These are phyloP conservation scores for Cyclotella choctawhatcheeana DNA, from an alignment of 108 stramenopile species.

Conservation along the genomic window DNA sequence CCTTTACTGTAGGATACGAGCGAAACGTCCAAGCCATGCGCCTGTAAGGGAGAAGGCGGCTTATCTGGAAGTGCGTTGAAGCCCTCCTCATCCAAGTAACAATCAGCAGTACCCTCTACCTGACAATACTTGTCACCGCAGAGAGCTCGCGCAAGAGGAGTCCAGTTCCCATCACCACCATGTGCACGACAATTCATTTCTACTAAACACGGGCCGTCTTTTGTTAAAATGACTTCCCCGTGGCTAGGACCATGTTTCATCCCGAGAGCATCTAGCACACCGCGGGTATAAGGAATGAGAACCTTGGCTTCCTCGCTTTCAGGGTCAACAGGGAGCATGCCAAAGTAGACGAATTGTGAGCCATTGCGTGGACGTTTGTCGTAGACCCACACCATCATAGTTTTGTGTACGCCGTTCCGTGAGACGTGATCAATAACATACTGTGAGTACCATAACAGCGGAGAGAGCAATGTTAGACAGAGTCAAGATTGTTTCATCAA, in stretches of 20 bases:
- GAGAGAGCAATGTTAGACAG: too few relatives aligned
- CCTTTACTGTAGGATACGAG: constrained; percentile 74
- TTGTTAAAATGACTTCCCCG: constrained; percentile 80
- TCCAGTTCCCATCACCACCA: constrained; percentile 95
- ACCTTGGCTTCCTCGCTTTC: constrained; percentile 78
- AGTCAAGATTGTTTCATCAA: too few relatives aligned
- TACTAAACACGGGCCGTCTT: constrained; percentile 89
- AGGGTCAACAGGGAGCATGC: constrained; percentile 60
- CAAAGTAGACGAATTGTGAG: constrained; percentile 72
- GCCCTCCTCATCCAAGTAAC: constrained; percentile 74
- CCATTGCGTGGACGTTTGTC: constrained; percentile 89
- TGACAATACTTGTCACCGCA: constrained; percentile 79
- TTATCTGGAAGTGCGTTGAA: constrained; percentile 64
- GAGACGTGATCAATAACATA: constrained; percentile 92
- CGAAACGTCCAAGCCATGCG: constrained; percentile 70
- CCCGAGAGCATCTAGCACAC: constrained; percentile 84
- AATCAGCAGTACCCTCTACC: constrained; percentile 81
- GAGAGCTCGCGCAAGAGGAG: constrained; percentile 69
- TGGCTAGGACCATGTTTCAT: constrained; percentile 61
- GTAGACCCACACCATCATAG: constrained; percentile 92
- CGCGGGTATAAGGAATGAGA: constrained; percentile 83
- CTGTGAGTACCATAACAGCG: background rate
- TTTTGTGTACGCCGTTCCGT: constrained; percentile 89
- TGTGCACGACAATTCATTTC: constrained; percentile 95
- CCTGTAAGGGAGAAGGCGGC: constrained; percentile 74